Conservation (phyloP, 768 basidiomycete genomes). For the Panus rudis region DNA sequence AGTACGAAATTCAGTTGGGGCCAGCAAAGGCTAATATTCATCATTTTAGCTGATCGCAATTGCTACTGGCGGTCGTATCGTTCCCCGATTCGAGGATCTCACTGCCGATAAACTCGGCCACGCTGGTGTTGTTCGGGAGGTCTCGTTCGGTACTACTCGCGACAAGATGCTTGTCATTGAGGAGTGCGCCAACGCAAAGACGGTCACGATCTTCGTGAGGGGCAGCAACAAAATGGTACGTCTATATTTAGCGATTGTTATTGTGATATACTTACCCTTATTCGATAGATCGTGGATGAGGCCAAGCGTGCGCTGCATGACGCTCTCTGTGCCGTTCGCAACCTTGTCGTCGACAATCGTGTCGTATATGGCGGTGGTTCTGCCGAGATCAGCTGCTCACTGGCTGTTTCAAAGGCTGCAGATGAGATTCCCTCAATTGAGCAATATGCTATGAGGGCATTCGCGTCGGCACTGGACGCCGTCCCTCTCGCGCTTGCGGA, state of each 20-base stretch:
- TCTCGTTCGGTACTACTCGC: conserved; percentile 94
- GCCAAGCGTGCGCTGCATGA: conserved; percentile 97
- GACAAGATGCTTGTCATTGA: conserved; percentile 99
- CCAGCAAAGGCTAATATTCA: conserved; percentile 3
- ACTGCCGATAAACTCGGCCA: conserved; percentile 84
- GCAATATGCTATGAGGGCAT: conserved; percentile 99
- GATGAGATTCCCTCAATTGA: conserved; percentile 98
- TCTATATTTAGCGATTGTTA: neutral
- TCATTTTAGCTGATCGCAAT: conserved; percentile 83
- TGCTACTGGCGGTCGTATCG: conserved; percentile 96
- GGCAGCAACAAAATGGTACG: conserved; percentile 98
- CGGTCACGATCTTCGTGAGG: conserved; percentile 95
- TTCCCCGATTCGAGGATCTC: conserved; percentile 96
- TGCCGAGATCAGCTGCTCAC: conserved; percentile 91
- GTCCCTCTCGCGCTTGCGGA: conserved; percentile 94
- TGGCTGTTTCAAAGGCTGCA: conserved; percentile 90
- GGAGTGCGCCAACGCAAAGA: conserved; percentile 93
- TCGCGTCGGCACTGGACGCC: conserved; percentile 91
- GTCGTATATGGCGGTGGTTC: conserved; percentile 99
- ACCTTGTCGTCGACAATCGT: conserved; percentile 89
- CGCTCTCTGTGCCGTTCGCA: conserved; percentile 94
- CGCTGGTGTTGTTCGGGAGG: conserved; percentile 89
- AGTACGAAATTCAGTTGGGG: neutral
- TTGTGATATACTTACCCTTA: neutral
- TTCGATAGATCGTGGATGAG: conserved; percentile 88